Conservation (phyloP, 1,284 basidiomycete species). For the Hemileia vastatrix region DNA sequence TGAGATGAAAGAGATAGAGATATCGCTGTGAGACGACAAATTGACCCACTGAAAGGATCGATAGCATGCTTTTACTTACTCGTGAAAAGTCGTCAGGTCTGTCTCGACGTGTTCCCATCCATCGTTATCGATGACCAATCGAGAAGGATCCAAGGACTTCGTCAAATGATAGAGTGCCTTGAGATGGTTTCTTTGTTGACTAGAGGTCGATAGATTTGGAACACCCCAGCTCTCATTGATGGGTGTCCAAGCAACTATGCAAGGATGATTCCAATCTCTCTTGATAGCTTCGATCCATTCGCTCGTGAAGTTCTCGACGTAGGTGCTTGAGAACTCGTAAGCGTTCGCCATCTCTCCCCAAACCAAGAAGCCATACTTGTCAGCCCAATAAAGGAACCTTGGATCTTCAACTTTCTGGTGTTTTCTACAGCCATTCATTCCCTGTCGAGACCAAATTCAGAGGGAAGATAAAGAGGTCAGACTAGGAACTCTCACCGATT, state of each 20-base stretch:
- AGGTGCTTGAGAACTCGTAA: constrained; percentile 27
- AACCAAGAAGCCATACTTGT: constrained; percentile 29
- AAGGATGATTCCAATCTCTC: constrained; percentile 30
- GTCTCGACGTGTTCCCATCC: no score
- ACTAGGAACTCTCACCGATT: background rate
- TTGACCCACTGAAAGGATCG: background rate
- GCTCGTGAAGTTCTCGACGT: constrained; percentile 26
- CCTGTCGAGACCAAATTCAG: background rate
- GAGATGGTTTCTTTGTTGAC: constrained; percentile 25
- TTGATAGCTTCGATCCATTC: constrained; percentile 32
- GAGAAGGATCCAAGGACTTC: no score
- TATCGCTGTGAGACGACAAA: background rate
- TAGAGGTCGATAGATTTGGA: constrained; percentile 23
- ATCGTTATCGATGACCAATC: no score
- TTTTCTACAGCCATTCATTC: constrained; percentile 30
- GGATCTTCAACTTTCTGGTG: constrained; percentile 32
- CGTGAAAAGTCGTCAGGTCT: no score
- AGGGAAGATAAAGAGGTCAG: background rate
- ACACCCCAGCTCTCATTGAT: constrained; percentile 32
- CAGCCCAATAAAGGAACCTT: constrained; percentile 26
- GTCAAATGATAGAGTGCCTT: no score
- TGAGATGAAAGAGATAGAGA: background rate
- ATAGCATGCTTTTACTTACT: no score
- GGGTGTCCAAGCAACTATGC: constrained; percentile 31
- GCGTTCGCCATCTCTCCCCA: constrained; percentile 34